These are phyloP conservation scores for Metarhizium rileyi DNA, from an alignment of 2,329 filamentous ascomycete genomes.

Conservation along the genomic window DNA sequence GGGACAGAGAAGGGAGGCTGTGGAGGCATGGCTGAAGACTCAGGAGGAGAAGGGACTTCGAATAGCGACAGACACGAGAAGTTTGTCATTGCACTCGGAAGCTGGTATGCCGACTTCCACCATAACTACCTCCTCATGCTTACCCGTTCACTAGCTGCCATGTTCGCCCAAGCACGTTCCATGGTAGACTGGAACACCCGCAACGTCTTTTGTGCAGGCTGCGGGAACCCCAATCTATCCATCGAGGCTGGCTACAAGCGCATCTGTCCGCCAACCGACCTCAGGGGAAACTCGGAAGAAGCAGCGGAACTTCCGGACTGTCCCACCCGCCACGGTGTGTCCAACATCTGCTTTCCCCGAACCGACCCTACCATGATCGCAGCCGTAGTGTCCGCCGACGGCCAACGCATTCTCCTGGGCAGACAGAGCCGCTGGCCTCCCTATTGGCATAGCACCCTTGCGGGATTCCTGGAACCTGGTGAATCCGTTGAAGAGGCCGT, in stretches of 20 bases:
- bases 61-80: constrained; percentile 58
- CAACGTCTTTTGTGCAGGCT: constrained; percentile 85
- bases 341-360: constrained; percentile 84
- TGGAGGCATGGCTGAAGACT: constrained; percentile 35
- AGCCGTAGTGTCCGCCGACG: constrained; percentile 75
- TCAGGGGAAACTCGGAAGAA: constrained; percentile 28
- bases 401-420: constrained; percentile 70
- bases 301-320: constrained; percentile 41
- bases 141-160: constrained; percentile 51
- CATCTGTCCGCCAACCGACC: constrained; percentile 63
- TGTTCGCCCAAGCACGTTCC: constrained; percentile 81
- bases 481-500: constrained; percentile 82
- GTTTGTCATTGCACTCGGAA: constrained; percentile 48
- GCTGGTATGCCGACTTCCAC: constrained; percentile 39
- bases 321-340: constrained; percentile 72
- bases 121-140: neutral
- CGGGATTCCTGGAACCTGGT: constrained; percentile 76
- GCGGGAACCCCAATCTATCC: constrained; percentile 72
- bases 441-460: constrained; percentile 81
- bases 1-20: constrained; percentile 50
- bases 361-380: constrained; percentile 95
- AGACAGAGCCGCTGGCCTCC: constrained; percentile 75
- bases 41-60: constrained; percentile 46
- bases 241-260: constrained; percentile 74
- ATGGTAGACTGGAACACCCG: constrained; percentile 90